phyloP scores from a whole-genome alignment of 148 eudicot genomes.

The Limonium bicolor region DNA sequence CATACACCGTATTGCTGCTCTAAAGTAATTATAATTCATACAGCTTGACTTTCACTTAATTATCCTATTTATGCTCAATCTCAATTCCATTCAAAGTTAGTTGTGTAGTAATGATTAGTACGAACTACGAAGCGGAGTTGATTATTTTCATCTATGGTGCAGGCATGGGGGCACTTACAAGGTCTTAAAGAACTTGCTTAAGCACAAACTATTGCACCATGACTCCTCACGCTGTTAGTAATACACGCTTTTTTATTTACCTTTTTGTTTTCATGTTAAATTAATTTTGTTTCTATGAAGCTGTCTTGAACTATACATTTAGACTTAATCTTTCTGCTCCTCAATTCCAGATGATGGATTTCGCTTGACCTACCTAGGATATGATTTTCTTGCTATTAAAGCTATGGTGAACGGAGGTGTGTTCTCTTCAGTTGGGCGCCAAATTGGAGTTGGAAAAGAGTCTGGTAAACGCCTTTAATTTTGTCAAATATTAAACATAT shows the following conservation, averaged over 20 bases:
- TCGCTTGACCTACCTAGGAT: slow-evolving; percentile 90
- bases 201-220: slow-evolving; percentile 86
- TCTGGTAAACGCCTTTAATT: slow-evolving; percentile 37
- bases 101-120: too few species aligned
- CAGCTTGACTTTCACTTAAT: background rate
- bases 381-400: slow-evolving; percentile 95
- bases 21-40: slow-evolving; percentile 37
- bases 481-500: too few species aligned
- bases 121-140: too few species aligned
- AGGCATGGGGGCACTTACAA: slow-evolving; percentile 96
- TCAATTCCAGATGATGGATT: slow-evolving; percentile 62
- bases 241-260: background rate
- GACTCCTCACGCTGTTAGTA: slow-evolving; percentile 79
- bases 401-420: slow-evolving; percentile 83
- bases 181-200: slow-evolving; percentile 93
- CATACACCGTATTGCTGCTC: slow-evolving; percentile 66
- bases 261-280: background rate
- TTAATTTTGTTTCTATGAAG: too few species aligned
- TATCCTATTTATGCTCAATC: background rate
- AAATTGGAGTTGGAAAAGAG: slow-evolving; percentile 95
- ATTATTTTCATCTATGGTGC: background rate
- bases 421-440: slow-evolving; percentile 74
- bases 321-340: background rate
- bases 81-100: too few species aligned
- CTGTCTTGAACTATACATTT: too few species aligned